phyloP scores from a whole-genome alignment of 192 early-diverging fungal genomes.

The Backusella australiensis region DNA sequence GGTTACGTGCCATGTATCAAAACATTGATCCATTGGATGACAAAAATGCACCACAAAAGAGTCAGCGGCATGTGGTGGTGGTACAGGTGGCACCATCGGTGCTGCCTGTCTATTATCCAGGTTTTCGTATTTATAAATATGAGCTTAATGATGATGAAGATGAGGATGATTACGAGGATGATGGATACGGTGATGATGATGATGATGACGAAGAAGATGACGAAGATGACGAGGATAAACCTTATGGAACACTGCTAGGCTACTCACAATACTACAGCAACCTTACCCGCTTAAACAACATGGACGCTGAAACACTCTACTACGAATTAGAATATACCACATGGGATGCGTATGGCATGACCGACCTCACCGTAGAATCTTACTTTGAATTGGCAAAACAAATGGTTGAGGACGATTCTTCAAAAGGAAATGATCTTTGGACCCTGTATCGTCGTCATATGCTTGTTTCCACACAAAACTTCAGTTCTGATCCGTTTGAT shows the following conservation, averaged over 20 bases:
- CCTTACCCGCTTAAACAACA: slow-evolving; percentile 7
- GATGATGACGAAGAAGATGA: neutral
- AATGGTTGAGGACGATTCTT: slow-evolving; percentile 17
- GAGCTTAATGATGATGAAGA: slow-evolving; percentile 14
- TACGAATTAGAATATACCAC: slow-evolving; percentile 48
- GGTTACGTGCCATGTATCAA: neutral
- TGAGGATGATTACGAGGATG: neutral
- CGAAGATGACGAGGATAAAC: neutral
- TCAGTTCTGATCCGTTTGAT: neutral
- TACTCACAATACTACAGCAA: slow-evolving; percentile 42
- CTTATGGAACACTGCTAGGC: slow-evolving; percentile 28
- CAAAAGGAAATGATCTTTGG: neutral
- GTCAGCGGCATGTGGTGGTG: slow-evolving; percentile 15
- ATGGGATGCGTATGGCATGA: slow-evolving; percentile 40
- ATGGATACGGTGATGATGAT: neutral
- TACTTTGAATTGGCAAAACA: slow-evolving; percentile 40
- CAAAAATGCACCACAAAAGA: slow-evolving; percentile 7
- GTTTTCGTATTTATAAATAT: slow-evolving; percentile 59
- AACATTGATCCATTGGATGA: slow-evolving; percentile 3
- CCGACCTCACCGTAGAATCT: slow-evolving; percentile 39
- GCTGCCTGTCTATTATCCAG: slow-evolving; percentile 60
- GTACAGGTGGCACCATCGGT: slow-evolving; percentile 55
- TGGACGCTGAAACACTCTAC: slow-evolving; percentile 14
- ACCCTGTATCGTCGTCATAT: slow-evolving; percentile 2
- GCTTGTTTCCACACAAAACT: slow-evolving; percentile 1